These are phyloP conservation scores for Inga oerstediana DNA, from an alignment of 306 rosid species.

Conservation along the genomic window DNA sequence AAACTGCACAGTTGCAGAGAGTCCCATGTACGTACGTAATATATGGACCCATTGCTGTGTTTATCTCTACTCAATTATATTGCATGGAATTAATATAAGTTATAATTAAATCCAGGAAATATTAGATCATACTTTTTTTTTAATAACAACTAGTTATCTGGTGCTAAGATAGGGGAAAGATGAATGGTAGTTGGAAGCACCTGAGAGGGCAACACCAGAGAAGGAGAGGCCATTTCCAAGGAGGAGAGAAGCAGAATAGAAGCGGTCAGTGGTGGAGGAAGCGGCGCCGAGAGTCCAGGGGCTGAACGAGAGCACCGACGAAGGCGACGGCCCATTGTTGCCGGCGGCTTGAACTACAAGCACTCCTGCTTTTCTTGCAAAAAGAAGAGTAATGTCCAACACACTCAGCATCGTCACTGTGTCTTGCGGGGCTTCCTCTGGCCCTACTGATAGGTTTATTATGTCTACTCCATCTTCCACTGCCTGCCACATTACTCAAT, in stretches of 20 bases:
- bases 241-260: constrained; percentile 50
- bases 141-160: no score
- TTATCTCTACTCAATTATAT: no score
- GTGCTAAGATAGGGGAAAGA: no score
- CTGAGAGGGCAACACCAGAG: constrained; percentile 67
- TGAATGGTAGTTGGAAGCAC: neutral
- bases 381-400: constrained; percentile 61
- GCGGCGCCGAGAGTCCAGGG: constrained; percentile 83
- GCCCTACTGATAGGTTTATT: constrained; percentile 76
- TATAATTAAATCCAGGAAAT: no score
- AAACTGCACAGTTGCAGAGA: no score
- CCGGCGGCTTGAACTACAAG: constrained; percentile 88
- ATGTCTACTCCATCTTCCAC: constrained; percentile 80
- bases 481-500: constrained; percentile 45
- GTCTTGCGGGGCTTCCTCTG: constrained; percentile 62
- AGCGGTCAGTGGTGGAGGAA: constrained; percentile 69
- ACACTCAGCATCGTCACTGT: constrained; percentile 58
- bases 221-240: constrained; percentile 66
- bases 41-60: no score
- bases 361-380: constrained; percentile 79
- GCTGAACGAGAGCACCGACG: constrained; percentile 69
- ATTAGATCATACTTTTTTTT: no score
- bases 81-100: no score
- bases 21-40: no score
- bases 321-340: constrained; percentile 71